Evolutionary conservation across 768 basidiomycete species (phyloP).

Genomic region (Asterophora lycoperdoides): DNA sequence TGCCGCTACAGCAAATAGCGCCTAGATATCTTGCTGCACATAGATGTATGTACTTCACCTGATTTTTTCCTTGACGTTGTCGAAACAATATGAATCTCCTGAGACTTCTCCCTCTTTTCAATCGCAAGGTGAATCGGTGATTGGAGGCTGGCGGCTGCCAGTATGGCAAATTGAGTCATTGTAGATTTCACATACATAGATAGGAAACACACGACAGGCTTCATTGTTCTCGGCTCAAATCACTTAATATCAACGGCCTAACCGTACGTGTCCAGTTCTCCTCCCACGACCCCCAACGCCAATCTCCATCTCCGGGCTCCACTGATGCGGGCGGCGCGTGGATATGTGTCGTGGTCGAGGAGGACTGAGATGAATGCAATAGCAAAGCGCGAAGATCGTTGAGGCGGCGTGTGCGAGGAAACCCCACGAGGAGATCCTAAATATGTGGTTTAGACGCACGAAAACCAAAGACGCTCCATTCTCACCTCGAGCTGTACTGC

Average conservation of each 20-base stretch:
- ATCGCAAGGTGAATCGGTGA: too few species aligned
- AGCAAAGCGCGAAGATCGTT: constrained; percentile 50
- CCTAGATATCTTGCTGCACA: constrained; percentile 3
- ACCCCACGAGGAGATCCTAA: constrained; percentile 55
- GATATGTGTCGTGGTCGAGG: constrained; percentile 19
- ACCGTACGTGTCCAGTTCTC: constrained; percentile 79
- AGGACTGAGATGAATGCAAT: constrained; percentile 23
- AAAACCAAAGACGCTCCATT: constrained; percentile 8
- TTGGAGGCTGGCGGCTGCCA: too few species aligned
- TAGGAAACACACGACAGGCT: too few species aligned
- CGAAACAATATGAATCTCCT: neutral
- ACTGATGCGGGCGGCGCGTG: constrained; percentile 19
- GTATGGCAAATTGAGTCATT: too few species aligned
- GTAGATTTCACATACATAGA: too few species aligned
- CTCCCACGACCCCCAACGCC: constrained; percentile 76
- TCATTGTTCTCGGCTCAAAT: constrained; percentile 9
- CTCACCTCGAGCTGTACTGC: constrained; percentile 68
- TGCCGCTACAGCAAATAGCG: constrained; percentile 49
- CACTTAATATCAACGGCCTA: constrained; percentile 47
- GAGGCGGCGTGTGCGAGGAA: constrained; percentile 55
- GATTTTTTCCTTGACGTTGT: neutral
- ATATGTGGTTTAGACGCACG: neutral
- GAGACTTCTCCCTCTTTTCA: too few species aligned
- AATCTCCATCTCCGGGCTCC: constrained; percentile 24
- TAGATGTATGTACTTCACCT: neutral